Evolutionary conservation across 495 filamentous ascomycete genomes (phyloP), one percentile per base, ranked within the genome.

Genomic region (Peziza echinospora): DNA sequence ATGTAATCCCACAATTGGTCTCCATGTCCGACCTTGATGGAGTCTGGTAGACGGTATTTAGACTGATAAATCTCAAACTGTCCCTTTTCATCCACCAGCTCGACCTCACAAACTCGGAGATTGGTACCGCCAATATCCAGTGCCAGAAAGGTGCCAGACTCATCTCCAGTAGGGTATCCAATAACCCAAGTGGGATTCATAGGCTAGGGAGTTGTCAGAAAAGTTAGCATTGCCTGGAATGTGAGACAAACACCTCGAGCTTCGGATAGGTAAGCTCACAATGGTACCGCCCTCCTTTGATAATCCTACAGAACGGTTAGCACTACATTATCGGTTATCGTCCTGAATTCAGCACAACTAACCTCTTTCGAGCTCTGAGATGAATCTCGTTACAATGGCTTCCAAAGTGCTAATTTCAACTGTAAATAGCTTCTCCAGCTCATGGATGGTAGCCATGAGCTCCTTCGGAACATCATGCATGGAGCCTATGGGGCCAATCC

Each of bases 141-240:
- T 53, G 89, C 89, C 41, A 97, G 69, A 62, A 76, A 97, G 30
- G 82, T 93, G 51, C 89, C 89, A 11, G 76, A 79, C 62, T 97
- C 89, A 49, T 85, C 52, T 46, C 89, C 89, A 57, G 80, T 79
- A 48, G 89, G 89, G 64, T 81, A 92, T 47, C 75, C 77, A 77
- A 96, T 85, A 47, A 89, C 86, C 89, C 89, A 97, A 44, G 89
- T 96, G 37, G 89, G 82, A 65, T 94, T 96, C 89, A 97, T 97
- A 49, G 89, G 89, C 85, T 93, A 62, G 41, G 11, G 26, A 8
- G n/a, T 8, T 34, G 26, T 34, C n/a, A 34, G 6, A 10, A 19
- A 21, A 5, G 22, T 10, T 16, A 30, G 16, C 46, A 24, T 51
- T n/a, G n/a, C n/a, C 28, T 43, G 46, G 26, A 22, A 17, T 22